Percentiles rank a stretch among this genome's conserved stretches.
Conservation (phyloP, 225 moss, liverwort and hornwort species). For the Bryoerythrophyllum caledonicum region DNA sequence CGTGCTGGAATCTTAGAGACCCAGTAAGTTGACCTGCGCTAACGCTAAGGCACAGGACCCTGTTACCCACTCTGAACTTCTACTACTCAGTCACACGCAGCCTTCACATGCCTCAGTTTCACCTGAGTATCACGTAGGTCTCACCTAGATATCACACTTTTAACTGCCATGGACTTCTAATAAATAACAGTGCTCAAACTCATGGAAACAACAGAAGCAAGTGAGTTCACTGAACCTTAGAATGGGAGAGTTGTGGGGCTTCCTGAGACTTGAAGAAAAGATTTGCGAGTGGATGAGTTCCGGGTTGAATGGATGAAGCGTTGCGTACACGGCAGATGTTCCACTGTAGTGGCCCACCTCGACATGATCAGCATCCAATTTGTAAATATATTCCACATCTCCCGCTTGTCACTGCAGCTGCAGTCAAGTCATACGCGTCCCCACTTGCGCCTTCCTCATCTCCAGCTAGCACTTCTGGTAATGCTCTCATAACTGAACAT, state of each 20-base stretch:
- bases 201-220: not conserved
- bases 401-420: not conserved
- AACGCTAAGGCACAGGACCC: not conserved
- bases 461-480: not conserved
- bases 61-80: not conserved
- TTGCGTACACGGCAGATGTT: conserved; percentile 41
- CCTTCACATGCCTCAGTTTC: too few relatives aligned
- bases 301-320: conserved; percentile 14
- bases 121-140: too few relatives aligned
- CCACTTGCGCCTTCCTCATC: not conserved
- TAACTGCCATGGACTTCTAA: too few relatives aligned
- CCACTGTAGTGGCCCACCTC: not conserved
- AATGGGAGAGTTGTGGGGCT: not conserved
- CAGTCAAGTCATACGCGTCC: not conserved
- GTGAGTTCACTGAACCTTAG: not conserved
- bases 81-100: too few relatives aligned
- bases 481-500: not conserved
- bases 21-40: not conserved
- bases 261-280: not conserved
- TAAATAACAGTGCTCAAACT: not conserved
- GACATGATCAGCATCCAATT: not conserved
- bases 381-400: conserved; percentile 12
- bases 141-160: too few relatives aligned
- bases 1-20: not conserved
- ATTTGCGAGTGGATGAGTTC: not conserved